Percentiles rank a stretch among this genome's conserved stretches.
These are phyloP conservation scores for Phialemoniopsis sp. DNA, from an alignment of 2,329 filamentous ascomycete species.

Conservation along the genomic window DNA sequence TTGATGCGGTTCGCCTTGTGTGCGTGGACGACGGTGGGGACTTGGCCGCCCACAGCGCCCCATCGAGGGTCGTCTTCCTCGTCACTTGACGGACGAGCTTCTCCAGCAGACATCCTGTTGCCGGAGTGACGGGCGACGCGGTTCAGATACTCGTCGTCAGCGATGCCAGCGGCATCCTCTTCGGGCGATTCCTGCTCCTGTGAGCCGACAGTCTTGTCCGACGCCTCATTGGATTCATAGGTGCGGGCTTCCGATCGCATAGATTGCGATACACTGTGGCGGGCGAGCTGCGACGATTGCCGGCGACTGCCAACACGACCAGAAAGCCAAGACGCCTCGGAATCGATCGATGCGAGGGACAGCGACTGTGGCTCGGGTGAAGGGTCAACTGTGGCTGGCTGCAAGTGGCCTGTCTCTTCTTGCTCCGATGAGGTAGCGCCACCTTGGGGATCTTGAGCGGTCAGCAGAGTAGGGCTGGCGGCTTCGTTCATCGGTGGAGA, in stretches of 20 bases:
- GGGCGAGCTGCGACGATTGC: slow-evolving; percentile 36
- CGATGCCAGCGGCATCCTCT: slow-evolving; percentile 57
- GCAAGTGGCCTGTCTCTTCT: background rate
- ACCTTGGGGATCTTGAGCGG: slow-evolving; percentile 7
- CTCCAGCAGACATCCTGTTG: slow-evolving; percentile 39
- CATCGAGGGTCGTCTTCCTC: slow-evolving; percentile 48
- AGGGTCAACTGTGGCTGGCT: slow-evolving; percentile 30
- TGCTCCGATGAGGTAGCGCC: too few relatives aligned
- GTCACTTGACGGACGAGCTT: slow-evolving; percentile 54
- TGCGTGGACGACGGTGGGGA: slow-evolving; percentile 57
- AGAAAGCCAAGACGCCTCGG: slow-evolving; percentile 93
- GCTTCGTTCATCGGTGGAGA: slow-evolving; percentile 10
- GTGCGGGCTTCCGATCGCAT: slow-evolving; percentile 34
- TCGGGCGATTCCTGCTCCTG: slow-evolving; percentile 28
- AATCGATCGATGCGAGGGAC: slow-evolving; percentile 91
- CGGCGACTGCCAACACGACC: slow-evolving; percentile 49
- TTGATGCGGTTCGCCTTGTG: slow-evolving; percentile 38
- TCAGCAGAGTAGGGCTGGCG: background rate
- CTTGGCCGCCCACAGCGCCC: slow-evolving; percentile 45
- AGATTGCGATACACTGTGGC: slow-evolving; percentile 28
- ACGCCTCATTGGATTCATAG: slow-evolving; percentile 34
- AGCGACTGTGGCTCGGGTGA: slow-evolving; percentile 66
- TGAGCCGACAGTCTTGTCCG: slow-evolving; percentile 50
- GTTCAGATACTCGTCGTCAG: slow-evolving; percentile 73
- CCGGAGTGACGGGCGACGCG: slow-evolving; percentile 34